Base-by-base conservation (phyloP, 345 rosid genomes). In the Aquilaria yunnanensis region DNA sequence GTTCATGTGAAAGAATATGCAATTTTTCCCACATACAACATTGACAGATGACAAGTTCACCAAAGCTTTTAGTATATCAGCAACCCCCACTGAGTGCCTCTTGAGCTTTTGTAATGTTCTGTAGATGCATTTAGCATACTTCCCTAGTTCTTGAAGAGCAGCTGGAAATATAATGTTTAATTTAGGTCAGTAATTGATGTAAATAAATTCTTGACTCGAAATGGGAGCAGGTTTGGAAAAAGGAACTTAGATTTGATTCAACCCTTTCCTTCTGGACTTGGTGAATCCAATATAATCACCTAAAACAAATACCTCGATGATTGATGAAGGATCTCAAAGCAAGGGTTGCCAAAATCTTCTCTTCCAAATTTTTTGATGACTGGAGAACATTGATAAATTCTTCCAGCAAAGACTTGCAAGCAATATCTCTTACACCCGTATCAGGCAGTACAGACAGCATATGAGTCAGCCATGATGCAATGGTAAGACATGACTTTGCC, bases 371-470 rank as follows among this genome's bases (percentile, higher is more conserved):
- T 66, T 75, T 80, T 2, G 92, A 83, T 23, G 84, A 80, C 63
- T 83, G 92, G 53, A 86, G 82, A 57, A 83, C 77, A 65, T 81
- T 74, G 34, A 83, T 76, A 45, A 83, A 78, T 63, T 83, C 81
- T 7, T 75, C 83, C 9, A 86, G 80, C 80, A 86, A 76, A 55
- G 69, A 75, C 66, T 70, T 70, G 9, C 80, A 72, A 32, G 92
- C 87, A 10, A 54, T 68, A 16, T 43, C 53, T 66, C 55, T 72
- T 50, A 80, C 61, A 3, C 89, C 85, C 3, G 83, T 81, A 49
- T 83, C 85, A 47, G 92, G 89, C 70, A 86, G 80, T 62, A 51
- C 54, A 41, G 82, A 75, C 63, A 86, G 77, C 85, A 83, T 80
- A 77, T 83, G 63, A 14, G 72, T 71, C 54, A 81, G 81, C 92